Evolutionary conservation across 768 basidiomycete genomes (phyloP), one percentile per base, ranked within the genome.

Genomic region (Crepidotus variabilis): DNA sequence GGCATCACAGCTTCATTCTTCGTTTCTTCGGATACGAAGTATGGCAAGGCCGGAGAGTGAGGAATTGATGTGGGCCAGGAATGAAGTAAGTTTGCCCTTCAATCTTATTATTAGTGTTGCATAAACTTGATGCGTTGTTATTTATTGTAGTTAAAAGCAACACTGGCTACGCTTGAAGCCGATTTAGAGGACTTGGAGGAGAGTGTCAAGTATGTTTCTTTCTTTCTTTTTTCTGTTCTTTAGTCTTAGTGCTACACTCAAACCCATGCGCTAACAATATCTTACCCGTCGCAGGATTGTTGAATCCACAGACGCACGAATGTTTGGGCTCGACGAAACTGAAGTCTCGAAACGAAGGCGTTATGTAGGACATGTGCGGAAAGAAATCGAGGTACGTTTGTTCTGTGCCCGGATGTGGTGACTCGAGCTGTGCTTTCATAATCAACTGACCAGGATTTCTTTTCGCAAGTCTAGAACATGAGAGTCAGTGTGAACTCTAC

Each of bases 181-280:
- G 95, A 98, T 72, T 68, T 96, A 21, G 92, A 94, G 58, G 94
- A 94, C 67, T 73, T 98, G n/a, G 94, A 97, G 50, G 92, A 93
- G 66, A 94, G 92, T 65, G 94, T 98, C 46, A 87, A 84, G 91
- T 92, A 69, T 60, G 81, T n/a, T n/a, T n/a, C n/a, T n/a, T n/a
- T n/a, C n/a, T n/a, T n/a, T n/a, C n/a, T n/a, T n/a, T n/a, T n/a
- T n/a, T n/a, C n/a, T n/a, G n/a, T n/a, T n/a, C n/a, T n/a, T n/a
- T n/a, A n/a, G n/a, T n/a, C n/a, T n/a, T n/a, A n/a, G n/a, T n/a
- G n/a, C n/a, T n/a, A n/a, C n/a, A 7, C 28, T 18, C 32, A 28
- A 16, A 36, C 13, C 8, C 36, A 5, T 22, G 28, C 14, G 23
- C n/a, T 11, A n/a, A 43, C 14, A 21, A 6, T 46, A n/a, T 16